A percentile compares a stretch with the other conserved stretches of the same genome.
These are phyloP conservation scores for Leishmania aethiopica DNA, from an alignment of 208 protist species.

Conservation along the genomic window DNA sequence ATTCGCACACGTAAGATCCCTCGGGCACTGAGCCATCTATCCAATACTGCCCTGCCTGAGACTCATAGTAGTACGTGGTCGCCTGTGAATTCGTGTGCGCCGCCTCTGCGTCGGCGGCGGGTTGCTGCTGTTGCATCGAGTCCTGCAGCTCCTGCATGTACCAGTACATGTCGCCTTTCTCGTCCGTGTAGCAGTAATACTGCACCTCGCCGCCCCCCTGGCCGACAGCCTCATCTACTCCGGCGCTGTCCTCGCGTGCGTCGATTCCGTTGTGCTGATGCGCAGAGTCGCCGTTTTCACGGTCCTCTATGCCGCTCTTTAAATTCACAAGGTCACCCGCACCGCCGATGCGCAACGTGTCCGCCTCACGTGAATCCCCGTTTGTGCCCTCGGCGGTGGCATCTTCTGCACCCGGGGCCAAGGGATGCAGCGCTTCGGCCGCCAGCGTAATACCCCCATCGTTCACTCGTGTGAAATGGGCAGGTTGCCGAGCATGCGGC, in stretches of 20 bases:
- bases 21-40: background rate
- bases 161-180: conserved; percentile 51
- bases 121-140: conserved; percentile 17
- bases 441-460: background rate
- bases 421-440: conserved; percentile 1
- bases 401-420: background rate
- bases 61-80: background rate
- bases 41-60: background rate
- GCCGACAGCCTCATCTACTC: background rate
- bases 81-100: background rate
- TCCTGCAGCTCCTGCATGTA: conserved; percentile 37
- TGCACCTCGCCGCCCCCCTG: conserved; percentile 23
- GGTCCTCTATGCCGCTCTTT: background rate
- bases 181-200: conserved; percentile 67
- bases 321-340: background rate
- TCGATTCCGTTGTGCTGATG: conserved; percentile 3
- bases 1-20: conserved; percentile 37
- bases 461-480: conserved; percentile 9
- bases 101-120: background rate
- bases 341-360: background rate
- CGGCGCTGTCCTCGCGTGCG: conserved; percentile 9
- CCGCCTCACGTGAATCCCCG: background rate
- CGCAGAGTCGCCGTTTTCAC: background rate
- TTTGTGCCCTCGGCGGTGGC: background rate
- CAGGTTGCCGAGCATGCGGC: background rate